Conservation (phyloP, 2,329 filamentous ascomycete species). For the Scytalidium lignicola region DNA sequence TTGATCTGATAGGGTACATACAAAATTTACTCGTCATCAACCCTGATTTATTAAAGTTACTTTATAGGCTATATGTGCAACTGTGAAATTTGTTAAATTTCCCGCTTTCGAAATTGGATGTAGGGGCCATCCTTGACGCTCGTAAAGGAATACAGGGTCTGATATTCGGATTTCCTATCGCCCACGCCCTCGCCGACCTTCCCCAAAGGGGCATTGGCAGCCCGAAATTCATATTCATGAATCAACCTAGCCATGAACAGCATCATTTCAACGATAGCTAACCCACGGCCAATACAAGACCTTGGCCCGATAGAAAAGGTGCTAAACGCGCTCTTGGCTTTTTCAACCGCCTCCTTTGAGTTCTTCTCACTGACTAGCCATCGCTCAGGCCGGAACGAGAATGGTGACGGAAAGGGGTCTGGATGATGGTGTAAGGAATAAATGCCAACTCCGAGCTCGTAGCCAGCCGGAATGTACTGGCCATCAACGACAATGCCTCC, state of each 20-base stretch:
- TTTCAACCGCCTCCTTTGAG: slow-evolving; percentile 19
- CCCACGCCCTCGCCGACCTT: slow-evolving; percentile 5
- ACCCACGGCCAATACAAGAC: slow-evolving; percentile 29
- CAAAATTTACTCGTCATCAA: no score
- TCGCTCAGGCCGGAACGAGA: slow-evolving; percentile 27
- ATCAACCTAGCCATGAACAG: slow-evolving; percentile 18
- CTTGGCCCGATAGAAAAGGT: slow-evolving; percentile 32
- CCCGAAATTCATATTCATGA: slow-evolving; percentile 9
- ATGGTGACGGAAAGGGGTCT: slow-evolving; percentile 22
- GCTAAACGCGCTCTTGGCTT: slow-evolving; percentile 18
- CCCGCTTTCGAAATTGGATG: no score
- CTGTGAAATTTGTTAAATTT: no score
- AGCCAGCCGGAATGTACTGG: slow-evolving; percentile 28
- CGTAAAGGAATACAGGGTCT: no score
- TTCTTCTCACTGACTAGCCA: slow-evolving; percentile 23
- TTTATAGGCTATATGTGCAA: no score
- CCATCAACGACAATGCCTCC: slow-evolving; percentile 27
- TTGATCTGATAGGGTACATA: no score
- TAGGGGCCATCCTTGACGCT: no score
- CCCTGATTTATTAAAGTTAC: no score
- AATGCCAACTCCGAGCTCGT: slow-evolving; percentile 27
- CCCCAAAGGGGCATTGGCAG: slow-evolving; percentile 47
- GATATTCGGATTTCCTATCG: no score
- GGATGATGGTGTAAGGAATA: slow-evolving; percentile 32
- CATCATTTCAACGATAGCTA: slow-evolving; percentile 20